Conservation (phyloP, 306 rosid species). For the Inga laurina region DNA sequence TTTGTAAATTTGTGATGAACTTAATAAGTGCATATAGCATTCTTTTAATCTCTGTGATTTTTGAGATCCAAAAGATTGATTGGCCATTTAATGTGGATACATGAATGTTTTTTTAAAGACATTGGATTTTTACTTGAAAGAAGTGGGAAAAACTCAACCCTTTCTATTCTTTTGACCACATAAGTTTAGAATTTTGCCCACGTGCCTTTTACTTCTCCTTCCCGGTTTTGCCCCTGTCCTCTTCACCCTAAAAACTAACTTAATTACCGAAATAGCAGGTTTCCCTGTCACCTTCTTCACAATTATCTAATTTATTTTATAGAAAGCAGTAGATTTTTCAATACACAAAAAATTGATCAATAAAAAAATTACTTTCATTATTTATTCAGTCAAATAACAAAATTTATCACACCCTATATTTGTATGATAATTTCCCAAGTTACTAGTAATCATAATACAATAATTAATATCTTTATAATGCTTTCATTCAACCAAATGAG, state of each 20-base stretch:
- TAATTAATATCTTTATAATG: background rate
- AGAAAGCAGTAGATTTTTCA: background rate
- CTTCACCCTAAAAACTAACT: background rate
- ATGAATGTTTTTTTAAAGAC: background rate
- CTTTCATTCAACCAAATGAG: too few relatives aligned
- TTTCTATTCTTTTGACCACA: background rate
- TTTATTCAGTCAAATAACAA: background rate
- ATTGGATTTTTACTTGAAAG: background rate
- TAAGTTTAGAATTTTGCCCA: constrained; percentile 29
- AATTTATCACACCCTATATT: background rate
- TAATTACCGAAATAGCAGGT: background rate
- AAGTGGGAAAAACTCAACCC: background rate
- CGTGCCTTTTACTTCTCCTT: background rate
- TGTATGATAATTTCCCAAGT: too few relatives aligned
- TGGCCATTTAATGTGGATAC: background rate
- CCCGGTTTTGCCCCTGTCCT: background rate
- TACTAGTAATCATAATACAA: too few relatives aligned
- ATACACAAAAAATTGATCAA: background rate
- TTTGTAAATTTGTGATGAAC: background rate
- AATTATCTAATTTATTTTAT: background rate
- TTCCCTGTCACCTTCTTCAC: background rate
- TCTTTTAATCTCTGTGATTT: background rate
- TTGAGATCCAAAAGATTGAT: background rate
- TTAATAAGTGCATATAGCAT: background rate
- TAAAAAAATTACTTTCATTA: background rate